phyloP scores from a whole-genome alignment of 305 asterid species.

The Fraxinus platypoda region DNA sequence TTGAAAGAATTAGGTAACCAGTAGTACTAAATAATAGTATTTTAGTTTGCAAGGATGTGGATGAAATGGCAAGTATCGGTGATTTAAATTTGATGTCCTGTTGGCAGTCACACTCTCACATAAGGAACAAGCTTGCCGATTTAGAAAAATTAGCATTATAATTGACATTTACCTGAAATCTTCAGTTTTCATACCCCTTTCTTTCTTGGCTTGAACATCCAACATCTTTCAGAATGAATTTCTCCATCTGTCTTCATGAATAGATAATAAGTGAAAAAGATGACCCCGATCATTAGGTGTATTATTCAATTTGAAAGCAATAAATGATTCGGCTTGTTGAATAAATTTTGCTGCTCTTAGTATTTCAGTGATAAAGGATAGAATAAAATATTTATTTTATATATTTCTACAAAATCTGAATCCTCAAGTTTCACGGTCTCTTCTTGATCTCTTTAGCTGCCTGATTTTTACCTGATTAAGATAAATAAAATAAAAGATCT shows the following conservation, averaged over 20 bases:
- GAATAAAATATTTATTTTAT: neutral
- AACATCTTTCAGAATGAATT: neutral
- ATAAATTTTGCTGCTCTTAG: neutral
- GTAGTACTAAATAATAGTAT: neutral
- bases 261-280: neutral
- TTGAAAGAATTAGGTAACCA: conserved; percentile 1
- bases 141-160: neutral
- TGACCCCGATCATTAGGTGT: neutral
- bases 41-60: neutral
- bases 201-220: neutral
- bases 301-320: neutral
- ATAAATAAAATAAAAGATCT: neutral
- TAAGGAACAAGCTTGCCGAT: neutral
- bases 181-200: neutral
- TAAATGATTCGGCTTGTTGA: neutral
- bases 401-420: neutral
- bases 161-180: neutral
- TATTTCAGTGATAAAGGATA: neutral
- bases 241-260: neutral
- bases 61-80: neutral
- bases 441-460: neutral
- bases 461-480: neutral
- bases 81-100: conserved; percentile 5
- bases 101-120: neutral
- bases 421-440: neutral